A percentile compares a stretch with the other conserved stretches of the same genome.
Evolutionary conservation across 495 filamentous ascomycete species (phyloP).

Genomic region (Penicillium ochrochloron): DNA sequence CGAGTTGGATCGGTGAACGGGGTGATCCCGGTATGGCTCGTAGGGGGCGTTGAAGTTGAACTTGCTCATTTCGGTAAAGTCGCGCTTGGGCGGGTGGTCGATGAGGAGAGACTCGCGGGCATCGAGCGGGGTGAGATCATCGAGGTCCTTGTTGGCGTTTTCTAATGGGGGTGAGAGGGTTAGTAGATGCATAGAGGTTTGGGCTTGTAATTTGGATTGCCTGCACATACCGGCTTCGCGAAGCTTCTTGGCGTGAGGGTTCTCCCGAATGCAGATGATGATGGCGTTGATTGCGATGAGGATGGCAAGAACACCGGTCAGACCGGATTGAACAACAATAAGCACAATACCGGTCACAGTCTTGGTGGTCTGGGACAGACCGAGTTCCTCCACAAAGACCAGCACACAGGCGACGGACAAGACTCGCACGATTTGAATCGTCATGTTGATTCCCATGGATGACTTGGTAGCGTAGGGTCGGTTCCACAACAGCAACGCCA

Average conservation of each 20-base stretch:
- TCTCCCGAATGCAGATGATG: constrained; percentile 78
- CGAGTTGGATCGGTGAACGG: constrained; percentile 33
- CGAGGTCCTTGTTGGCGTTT: constrained; percentile 79
- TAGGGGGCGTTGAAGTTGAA: constrained; percentile 54
- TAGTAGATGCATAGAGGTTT: constrained; percentile 17
- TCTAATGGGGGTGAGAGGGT: constrained; percentile 50
- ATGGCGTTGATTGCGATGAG: constrained; percentile 90
- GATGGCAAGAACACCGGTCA: constrained; percentile 85
- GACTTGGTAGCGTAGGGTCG: constrained; percentile 85
- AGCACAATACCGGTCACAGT: constrained; percentile 89
- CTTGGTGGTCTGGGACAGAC: constrained; percentile 91
- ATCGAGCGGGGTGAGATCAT: constrained; percentile 87
- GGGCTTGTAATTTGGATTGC: not conserved
- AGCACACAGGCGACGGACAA: constrained; percentile 87
- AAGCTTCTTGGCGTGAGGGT: constrained; percentile 82
- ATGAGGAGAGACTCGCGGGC: constrained; percentile 90
- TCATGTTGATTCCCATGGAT: constrained; percentile 90
- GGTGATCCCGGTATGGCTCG: constrained; percentile 50
- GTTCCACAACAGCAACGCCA: constrained; percentile 76
- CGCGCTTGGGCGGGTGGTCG: constrained; percentile 46
- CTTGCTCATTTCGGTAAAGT: constrained; percentile 51
- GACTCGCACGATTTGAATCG: constrained; percentile 93
- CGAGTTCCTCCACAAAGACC: constrained; percentile 92
- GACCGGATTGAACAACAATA: constrained; percentile 82
- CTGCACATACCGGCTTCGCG: constrained; percentile 79